Conservation (phyloP, 495 filamentous ascomycete species). For the Penicillium waksmanii region DNA sequence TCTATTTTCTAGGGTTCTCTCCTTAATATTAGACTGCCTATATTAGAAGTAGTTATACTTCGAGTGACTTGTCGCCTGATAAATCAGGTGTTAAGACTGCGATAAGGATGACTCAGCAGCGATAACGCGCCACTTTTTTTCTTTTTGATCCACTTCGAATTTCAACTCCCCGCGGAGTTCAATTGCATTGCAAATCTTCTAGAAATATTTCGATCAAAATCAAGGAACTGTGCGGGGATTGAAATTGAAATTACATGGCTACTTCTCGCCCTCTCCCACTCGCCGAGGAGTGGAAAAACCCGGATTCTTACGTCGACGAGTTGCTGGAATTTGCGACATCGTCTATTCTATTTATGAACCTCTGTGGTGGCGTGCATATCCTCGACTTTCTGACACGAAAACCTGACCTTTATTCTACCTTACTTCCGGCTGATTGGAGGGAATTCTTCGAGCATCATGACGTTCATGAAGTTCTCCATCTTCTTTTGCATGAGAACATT, state of each 20-base stretch:
- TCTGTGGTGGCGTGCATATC: constrained; percentile 94
- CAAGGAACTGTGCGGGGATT: not conserved
- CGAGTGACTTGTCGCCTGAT: not conserved
- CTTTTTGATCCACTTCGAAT: not conserved
- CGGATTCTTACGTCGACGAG: constrained; percentile 76
- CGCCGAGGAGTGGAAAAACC: constrained; percentile 54
- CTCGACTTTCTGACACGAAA: constrained; percentile 91
- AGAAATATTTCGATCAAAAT: no score
- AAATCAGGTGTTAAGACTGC: not conserved
- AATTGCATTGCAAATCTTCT: no score
- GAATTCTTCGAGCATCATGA: constrained; percentile 70
- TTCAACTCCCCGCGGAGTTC: not conserved
- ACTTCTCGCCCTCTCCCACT: constrained; percentile 57
- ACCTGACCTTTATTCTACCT: constrained; percentile 72
- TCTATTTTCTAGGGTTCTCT: no score
- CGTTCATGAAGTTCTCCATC: constrained; percentile 73
- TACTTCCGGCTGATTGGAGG: constrained; percentile 80
- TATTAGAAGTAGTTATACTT: no score
- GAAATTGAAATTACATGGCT: constrained; percentile 19
- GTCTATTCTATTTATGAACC: constrained; percentile 74
- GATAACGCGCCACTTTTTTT: not conserved
- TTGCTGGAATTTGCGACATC: constrained; percentile 76
- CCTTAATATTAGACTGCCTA: no score
- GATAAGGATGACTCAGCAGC: not conserved
- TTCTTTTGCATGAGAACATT: constrained; percentile 77